A percentile compares a stretch with the other conserved stretches of the same genome.
These are phyloP conservation scores for Diplocarpon mali DNA, from an alignment of 2,329 filamentous ascomycete species.

Conservation along the genomic window DNA sequence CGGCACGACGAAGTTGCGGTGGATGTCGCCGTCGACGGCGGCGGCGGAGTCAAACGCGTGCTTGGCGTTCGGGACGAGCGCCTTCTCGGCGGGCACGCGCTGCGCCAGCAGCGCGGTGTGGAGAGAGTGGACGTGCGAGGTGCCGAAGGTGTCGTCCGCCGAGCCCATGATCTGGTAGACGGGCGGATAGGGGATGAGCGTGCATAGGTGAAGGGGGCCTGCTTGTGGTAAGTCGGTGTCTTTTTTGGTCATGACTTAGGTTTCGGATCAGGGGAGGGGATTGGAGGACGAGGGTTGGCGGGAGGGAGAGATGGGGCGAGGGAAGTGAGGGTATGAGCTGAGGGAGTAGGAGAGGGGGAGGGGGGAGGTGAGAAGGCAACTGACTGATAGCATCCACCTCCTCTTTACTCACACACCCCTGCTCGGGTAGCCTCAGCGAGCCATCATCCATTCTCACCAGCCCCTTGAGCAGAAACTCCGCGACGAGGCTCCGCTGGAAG, in stretches of 20 bases:
- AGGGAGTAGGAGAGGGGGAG: background rate
- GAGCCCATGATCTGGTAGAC: conserved; percentile 13
- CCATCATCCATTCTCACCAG: conserved; percentile 6
- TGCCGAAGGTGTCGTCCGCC: conserved; percentile 11
- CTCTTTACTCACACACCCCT: conserved; percentile 6
- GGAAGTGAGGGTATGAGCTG: too few relatives aligned
- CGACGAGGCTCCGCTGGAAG: conserved; percentile 7
- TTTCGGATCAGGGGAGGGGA: too few relatives aligned
- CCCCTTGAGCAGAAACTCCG: conserved; percentile 11
- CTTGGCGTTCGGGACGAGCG: conserved; percentile 3
- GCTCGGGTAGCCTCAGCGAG: conserved; percentile 6
- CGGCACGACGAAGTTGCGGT: conserved; percentile 6
- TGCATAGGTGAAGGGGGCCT: conserved; percentile 11
- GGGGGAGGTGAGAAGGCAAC: background rate
- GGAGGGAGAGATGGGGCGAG: too few relatives aligned
- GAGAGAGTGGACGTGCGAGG: conserved; percentile 5
- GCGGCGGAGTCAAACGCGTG: conserved; percentile 12
- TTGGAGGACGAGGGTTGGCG: too few relatives aligned
- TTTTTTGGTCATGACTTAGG: background rate
- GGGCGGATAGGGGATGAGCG: conserved; percentile 6
- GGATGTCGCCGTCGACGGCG: conserved; percentile 3
- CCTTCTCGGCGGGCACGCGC: conserved; percentile 1
- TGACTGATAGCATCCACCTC: conserved; percentile 16
- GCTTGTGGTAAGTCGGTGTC: background rate
- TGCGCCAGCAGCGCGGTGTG: conserved; percentile 1